Evolutionary conservation across 2,329 filamentous ascomycete genomes (phyloP).

Genomic region (Beauveria bassiana): DNA sequence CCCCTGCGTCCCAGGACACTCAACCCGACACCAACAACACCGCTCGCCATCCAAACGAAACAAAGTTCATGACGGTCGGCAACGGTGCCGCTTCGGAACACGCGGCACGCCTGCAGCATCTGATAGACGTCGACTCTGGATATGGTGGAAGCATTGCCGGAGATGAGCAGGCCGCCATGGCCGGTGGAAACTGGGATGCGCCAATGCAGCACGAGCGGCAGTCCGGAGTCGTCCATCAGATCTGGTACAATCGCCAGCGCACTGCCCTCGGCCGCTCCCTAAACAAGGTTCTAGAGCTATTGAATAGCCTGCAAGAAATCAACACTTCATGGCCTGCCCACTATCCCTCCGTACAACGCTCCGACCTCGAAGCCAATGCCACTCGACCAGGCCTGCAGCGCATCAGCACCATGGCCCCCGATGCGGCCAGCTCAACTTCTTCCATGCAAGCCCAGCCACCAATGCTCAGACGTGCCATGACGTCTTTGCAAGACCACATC

Average conservation of each 20-base stretch:
- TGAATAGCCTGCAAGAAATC: conserved; percentile 78
- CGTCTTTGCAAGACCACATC: conserved; percentile 48
- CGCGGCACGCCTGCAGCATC: conserved; percentile 69
- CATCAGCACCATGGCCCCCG: conserved; percentile 21
- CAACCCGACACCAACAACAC: conserved; percentile 21
- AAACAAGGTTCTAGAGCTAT: conserved; percentile 72
- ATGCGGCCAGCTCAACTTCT: conserved; percentile 37
- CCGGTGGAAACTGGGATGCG: conserved; percentile 39
- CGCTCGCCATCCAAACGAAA: conserved; percentile 28
- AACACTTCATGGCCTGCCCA: conserved; percentile 90
- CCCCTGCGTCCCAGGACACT: conserved; percentile 26
- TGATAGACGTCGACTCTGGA: conserved; percentile 82
- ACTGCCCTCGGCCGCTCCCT: conserved; percentile 82
- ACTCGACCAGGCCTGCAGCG: conserved; percentile 36
- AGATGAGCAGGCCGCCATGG: conserved; percentile 45
- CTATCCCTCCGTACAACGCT: conserved; percentile 76
- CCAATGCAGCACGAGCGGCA: conserved; percentile 41
- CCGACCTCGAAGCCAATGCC: conserved; percentile 54
- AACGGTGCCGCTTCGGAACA: conserved; percentile 73
- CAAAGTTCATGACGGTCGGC: conserved; percentile 83
- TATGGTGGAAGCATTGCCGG: conserved; percentile 76
- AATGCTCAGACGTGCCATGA: conserved; percentile 60
- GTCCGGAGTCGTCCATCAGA: conserved; percentile 80
- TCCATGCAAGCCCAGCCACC: conserved; percentile 37
- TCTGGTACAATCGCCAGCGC: conserved; percentile 91